phyloP scores from a whole-genome alignment of 495 filamentous ascomycete genomes.

The Platismatia glauca region DNA sequence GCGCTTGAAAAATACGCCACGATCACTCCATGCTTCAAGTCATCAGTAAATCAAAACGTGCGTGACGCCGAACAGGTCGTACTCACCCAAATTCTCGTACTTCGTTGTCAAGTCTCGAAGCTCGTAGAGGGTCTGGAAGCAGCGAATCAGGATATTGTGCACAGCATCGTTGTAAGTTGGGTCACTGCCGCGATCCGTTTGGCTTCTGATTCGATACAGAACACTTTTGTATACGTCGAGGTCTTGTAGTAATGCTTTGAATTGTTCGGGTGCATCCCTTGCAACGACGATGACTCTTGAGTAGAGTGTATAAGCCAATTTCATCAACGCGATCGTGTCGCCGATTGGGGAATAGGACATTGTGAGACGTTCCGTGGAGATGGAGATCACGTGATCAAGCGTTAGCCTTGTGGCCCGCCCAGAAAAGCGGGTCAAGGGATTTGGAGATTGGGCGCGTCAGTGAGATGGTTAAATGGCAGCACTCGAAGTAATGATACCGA shows the following conservation, averaged over 20 bases:
- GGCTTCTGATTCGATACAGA: slow-evolving; percentile 3
- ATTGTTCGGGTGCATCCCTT: slow-evolving; percentile 14
- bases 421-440: not conserved
- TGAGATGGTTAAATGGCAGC: not conserved
- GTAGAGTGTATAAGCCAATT: slow-evolving; percentile 14
- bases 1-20: slow-evolving; percentile 11
- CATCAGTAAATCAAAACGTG: not conserved
- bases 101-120: slow-evolving; percentile 10
- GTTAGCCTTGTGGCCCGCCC: not conserved
- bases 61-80: not conserved
- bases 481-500: not conserved
- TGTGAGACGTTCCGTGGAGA: not conserved
- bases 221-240: slow-evolving; percentile 10
- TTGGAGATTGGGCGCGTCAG: not conserved
- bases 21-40: slow-evolving; percentile 15
- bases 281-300: slow-evolving; percentile 14
- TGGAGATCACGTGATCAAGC: not conserved
- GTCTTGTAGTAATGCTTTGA: slow-evolving; percentile 7
- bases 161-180: not conserved
- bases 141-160: slow-evolving; percentile 2
- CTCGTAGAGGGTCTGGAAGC: slow-evolving; percentile 7
- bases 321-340: slow-evolving; percentile 8
- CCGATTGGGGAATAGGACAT: slow-evolving; percentile 14
- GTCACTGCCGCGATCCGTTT: not conserved
- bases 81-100: slow-evolving; percentile 19